Evolutionary conservation across 768 basidiomycete species (phyloP).

Genomic region (Dendrothele bispora): DNA sequence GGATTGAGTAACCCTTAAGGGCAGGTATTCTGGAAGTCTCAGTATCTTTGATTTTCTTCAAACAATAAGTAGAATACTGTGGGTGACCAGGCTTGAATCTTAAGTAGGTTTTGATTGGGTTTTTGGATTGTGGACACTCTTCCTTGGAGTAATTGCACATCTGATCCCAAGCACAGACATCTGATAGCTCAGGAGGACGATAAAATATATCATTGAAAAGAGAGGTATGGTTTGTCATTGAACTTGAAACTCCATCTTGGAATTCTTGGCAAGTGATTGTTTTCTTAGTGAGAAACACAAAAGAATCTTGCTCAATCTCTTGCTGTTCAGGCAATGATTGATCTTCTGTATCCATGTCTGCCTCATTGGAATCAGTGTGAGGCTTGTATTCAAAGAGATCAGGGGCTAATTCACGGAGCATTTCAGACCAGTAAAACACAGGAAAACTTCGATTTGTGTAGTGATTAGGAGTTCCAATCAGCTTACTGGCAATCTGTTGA

Average conservation of each 20-base stretch:
- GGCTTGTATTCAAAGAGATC: slow-evolving; percentile 30
- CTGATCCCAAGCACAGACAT: neutral
- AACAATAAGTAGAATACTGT: neutral
- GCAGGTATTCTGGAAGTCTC: neutral
- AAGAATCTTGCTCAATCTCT: neutral
- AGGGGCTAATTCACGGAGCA: neutral
- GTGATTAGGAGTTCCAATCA: neutral
- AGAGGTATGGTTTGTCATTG: too few species aligned
- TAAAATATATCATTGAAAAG: too few species aligned
- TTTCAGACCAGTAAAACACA: neutral
- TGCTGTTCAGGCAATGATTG: neutral
- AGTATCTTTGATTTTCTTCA: neutral
- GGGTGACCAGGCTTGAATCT: neutral
- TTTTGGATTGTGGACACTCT: neutral
- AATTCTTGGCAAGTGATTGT: too few species aligned
- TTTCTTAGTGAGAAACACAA: too few species aligned
- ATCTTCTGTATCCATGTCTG: too few species aligned
- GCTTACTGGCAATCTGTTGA: slow-evolving; percentile 4
- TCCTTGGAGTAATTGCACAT: neutral
- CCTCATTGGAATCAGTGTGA: too few species aligned
- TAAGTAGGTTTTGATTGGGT: neutral
- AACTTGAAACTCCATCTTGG: too few species aligned
- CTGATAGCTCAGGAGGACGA: neutral
- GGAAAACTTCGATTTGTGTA: slow-evolving; percentile 1
- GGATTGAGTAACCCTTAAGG: neutral